These are phyloP conservation scores for Ilex asprella DNA, from an alignment of 257 asterid genomes.

Conservation along the genomic window DNA sequence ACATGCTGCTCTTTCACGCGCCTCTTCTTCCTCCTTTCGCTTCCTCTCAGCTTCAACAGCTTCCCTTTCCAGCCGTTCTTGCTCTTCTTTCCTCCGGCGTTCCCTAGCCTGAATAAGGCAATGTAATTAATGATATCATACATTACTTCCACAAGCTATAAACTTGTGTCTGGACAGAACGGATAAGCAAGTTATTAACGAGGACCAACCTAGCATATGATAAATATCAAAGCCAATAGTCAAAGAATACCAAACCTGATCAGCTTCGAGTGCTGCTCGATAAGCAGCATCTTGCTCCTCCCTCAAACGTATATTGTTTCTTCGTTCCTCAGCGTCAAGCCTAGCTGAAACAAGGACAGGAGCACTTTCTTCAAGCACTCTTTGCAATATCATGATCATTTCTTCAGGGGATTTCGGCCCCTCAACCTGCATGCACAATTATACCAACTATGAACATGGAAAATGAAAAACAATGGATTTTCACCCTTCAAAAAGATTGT, in stretches of 20 bases:
- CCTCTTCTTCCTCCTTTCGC: slow-evolving; percentile 86
- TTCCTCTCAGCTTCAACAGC: slow-evolving; percentile 94
- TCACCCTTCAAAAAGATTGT: no score
- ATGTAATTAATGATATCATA: not conserved
- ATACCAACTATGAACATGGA: no score
- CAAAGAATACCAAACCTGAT: slow-evolving; percentile 52
- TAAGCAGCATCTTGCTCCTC: slow-evolving; percentile 99
- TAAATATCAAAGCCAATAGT: slow-evolving; percentile 8
- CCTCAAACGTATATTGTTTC: slow-evolving; percentile 63
- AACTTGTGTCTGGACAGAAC: no score
- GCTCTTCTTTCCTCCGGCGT: slow-evolving; percentile 78
- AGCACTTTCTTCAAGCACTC: slow-evolving; percentile 94
- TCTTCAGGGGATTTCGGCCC: slow-evolving; percentile 91
- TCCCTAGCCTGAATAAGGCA: slow-evolving; percentile 72
- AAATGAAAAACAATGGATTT: no score
- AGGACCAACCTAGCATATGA: slow-evolving; percentile 1
- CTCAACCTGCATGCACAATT: slow-evolving; percentile 51
- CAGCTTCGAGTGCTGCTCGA: slow-evolving; percentile 95
- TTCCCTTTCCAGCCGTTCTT: slow-evolving; percentile 69
- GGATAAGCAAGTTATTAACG: no score
- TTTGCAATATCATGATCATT: slow-evolving; percentile 60
- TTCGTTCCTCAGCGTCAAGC: slow-evolving; percentile 96
- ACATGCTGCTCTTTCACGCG: slow-evolving; percentile 64
- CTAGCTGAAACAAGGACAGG: slow-evolving; percentile 84
- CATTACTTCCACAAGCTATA: not conserved